Percentiles rank a stretch among this genome's conserved stretches.
phyloP scores from a whole-genome alignment of 768 basidiomycete species.

The Flagelloscypha sp. region DNA sequence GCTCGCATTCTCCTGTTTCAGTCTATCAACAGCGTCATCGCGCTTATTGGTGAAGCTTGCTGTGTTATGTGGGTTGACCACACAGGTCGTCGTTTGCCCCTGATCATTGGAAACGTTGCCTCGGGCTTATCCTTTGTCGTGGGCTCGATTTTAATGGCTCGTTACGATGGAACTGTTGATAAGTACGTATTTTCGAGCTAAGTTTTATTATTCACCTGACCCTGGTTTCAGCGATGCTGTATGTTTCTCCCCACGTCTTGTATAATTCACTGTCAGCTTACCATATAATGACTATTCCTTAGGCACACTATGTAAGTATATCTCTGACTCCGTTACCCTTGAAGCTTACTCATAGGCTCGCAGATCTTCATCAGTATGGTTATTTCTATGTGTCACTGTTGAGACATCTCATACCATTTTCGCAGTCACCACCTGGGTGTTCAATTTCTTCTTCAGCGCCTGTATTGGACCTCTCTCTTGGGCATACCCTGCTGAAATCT shows the following conservation, averaged over 20 bases:
- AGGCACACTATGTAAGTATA: conserved; percentile 32
- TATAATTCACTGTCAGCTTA: not conserved
- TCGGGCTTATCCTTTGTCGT: conserved; percentile 36
- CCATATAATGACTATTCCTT: not conserved
- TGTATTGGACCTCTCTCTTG: conserved; percentile 38
- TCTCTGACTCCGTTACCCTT: not conserved
- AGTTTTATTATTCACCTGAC: not conserved
- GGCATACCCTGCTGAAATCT: conserved; percentile 39
- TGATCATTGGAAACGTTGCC: conserved; percentile 33
- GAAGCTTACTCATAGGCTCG: not conserved
- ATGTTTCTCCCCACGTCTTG: conserved; percentile 7
- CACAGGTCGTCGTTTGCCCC: conserved; percentile 29
- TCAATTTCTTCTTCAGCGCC: conserved; percentile 40
- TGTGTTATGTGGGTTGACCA: conserved; percentile 39
- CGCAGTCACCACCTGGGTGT: conserved; percentile 32
- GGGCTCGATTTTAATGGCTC: conserved; percentile 35
- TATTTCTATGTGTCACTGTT: not conserved
- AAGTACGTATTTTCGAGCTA: conserved; percentile 22
- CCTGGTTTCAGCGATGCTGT: conserved; percentile 24
- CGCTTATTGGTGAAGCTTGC: conserved; percentile 39
- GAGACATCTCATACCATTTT: conserved; percentile 3
- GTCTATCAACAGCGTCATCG: conserved; percentile 46
- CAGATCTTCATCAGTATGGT: conserved; percentile 35
- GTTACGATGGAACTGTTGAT: conserved; percentile 34
- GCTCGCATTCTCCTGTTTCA: conserved; percentile 42